Base-by-base conservation (phyloP, 2,329 filamentous ascomycete species). In the Torrubiellomyces zombiae region DNA sequence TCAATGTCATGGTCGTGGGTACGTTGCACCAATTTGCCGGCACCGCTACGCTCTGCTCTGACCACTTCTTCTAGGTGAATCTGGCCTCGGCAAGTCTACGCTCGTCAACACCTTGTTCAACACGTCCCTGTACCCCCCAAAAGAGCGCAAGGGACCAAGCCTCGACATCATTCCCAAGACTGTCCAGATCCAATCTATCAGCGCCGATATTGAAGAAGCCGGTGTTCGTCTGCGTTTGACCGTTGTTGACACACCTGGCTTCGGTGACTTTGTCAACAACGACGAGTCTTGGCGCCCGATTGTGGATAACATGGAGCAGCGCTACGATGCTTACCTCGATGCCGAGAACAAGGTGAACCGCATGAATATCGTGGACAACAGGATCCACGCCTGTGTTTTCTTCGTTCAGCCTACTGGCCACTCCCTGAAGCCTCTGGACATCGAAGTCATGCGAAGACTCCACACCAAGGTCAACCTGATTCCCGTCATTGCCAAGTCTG, bases 1-100 rank as follows among this genome's bases (percentile, higher is more conserved):
- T 98, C 69, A 98, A 98, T 53, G 89, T 98, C 42, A 98, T 98
- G 89, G 89, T 98, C 57, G 89, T 98, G 58, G 89, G 89, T 95
- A 67, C 49, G 85, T 75, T 16, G 6, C 9, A n/a, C 4, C 9
- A 3, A 6, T 11, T 7, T 19, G 10, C 10, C 8, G 8, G 11
- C 26, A 27, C 13, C 24, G 16, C 24, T 31, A 23, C 21, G n/a
- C n/a, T n/a, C n/a, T n/a, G n/a, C n/a, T n/a, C n/a, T 31, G 19
- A 23, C 13, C n/a, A 13, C 7, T 11, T 5, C n/a, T 23, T 8
- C 16, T 3, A 95, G 89, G 89, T 70, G 89, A 98, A 75, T 98
- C 89, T 50, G 89, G 89, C 39, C 73, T 98, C 40, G 89, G 89
- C 66, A 98, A 98, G 68, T 98, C 89, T 26, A 98, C 89, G 25